Base-by-base conservation (phyloP, 345 rosid species). In the Salix dunnii region DNA sequence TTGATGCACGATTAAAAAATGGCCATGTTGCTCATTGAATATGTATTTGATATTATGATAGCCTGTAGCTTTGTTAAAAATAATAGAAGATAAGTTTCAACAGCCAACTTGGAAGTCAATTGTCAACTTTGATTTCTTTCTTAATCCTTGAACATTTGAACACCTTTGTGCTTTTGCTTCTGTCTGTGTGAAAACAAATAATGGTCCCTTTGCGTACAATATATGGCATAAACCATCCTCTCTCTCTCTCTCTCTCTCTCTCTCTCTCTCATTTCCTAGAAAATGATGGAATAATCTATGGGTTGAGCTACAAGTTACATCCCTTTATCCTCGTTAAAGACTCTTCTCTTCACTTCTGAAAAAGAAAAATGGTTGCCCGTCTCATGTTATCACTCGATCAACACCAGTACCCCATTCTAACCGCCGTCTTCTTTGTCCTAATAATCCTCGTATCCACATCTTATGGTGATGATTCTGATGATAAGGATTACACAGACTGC, bases 401-500 rank as follows among this genome's bases (percentile, higher is more conserved):
- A 6, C 36, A 62, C 49, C 72, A 0, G 0, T 6, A 40, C 58
- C 27, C 72, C 81, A 43, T 75, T 28, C 64, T 65, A 35, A n/a
- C 76, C 76, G 14, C 30, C 60, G 10, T 61, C 77, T 75, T 42
- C 79, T 72, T 75, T 75, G 23, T 80, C 80, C 75, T 74, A 42
- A 27, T 74, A 42, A 31, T 84, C 70, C 23, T 78, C 30, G 30
- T 55, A 72, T 75, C 86, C 9, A 17, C 74, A 36, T 75, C 85
- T n/a, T 74, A 53, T 58, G 77, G 81, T 13, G 66, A 31, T 43
- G 72, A 55, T 4, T 33, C 36, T 2, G 71, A 84, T 27, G 46
- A 35, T 9, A 0, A 38, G 11, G 0, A 65, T 21, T 85, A 77
- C 74, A n/a, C n/a, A 7, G 33, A 51, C 12, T 91, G 95, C 79